Conservation (phyloP, 2,329 filamentous ascomycete genomes). For the Dothistroma pini region DNA sequence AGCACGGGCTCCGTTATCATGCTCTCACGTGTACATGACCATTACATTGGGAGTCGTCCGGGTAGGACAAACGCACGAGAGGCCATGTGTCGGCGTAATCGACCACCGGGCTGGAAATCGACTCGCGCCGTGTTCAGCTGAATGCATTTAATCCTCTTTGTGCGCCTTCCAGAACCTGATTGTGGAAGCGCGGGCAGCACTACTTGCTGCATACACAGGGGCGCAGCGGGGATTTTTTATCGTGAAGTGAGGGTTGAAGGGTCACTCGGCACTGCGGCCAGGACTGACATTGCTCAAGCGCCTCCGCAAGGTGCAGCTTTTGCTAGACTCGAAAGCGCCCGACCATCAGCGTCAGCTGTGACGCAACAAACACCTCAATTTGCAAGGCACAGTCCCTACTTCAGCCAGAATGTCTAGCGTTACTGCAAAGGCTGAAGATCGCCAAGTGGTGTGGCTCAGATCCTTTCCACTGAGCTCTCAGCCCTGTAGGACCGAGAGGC, state of each 20-base stretch:
- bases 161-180: background rate
- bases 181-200: background rate
- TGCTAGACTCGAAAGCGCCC: background rate
- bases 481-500: background rate
- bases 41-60: background rate
- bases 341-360: background rate
- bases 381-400: background rate
- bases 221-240: background rate
- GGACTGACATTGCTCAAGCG: conserved; percentile 5
- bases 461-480: background rate
- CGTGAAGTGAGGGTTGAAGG: background rate
- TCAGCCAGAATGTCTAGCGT: background rate
- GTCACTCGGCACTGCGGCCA: background rate
- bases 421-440: background rate
- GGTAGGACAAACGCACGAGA: background rate
- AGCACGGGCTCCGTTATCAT: conserved; percentile 1
- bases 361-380: background rate
- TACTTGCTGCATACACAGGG: background rate
- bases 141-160: background rate
- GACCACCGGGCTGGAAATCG: background rate
- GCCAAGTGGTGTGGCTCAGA: background rate
- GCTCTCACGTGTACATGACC: conserved; percentile 4
- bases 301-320: background rate
- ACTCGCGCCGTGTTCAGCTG: conserved; percentile 1
- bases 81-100: conserved; percentile 6